Evolutionary conservation across 2,329 filamentous ascomycete species (phyloP).

Genomic region (Penicillium verrucosum): DNA sequence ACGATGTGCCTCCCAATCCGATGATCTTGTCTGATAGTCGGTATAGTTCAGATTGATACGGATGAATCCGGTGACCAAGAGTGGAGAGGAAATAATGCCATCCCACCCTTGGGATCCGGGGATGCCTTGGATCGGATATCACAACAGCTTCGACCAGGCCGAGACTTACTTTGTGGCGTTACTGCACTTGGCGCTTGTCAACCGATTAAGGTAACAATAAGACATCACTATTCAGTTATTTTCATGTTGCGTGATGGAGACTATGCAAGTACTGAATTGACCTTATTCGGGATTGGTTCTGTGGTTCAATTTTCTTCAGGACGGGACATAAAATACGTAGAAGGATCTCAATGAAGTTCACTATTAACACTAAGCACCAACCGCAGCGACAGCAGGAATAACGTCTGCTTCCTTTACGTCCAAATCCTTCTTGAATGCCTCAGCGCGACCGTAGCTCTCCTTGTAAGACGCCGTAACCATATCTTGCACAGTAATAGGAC

Average conservation of each 20-base stretch:
- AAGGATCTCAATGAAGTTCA: not conserved
- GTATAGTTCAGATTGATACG: not conserved
- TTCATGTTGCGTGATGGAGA: not conserved
- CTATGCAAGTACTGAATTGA: not conserved
- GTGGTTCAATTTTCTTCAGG: accelerated
- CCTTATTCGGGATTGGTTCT: not conserved
- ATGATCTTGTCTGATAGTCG: not conserved
- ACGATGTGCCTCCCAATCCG: not conserved
- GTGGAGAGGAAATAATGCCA: not conserved
- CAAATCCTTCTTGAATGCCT: conserved; percentile 41
- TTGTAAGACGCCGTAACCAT: conserved; percentile 42
- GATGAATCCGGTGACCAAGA: not conserved
- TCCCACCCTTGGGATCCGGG: not conserved
- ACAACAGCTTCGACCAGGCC: not conserved
- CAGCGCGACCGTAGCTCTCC: conserved; percentile 44
- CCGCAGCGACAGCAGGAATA: conserved; percentile 7
- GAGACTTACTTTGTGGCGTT: not conserved
- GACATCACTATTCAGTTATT: not conserved
- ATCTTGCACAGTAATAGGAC: conserved; percentile 44
- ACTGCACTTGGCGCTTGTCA: too few relatives aligned
- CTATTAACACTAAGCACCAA: conserved; percentile 13
- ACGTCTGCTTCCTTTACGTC: conserved; percentile 17
- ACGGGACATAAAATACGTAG: not conserved
- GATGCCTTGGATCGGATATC: not conserved
- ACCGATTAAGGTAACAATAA: not conserved